Evolutionary conservation across 176 grass and related monocot genomes (phyloP).

Genomic region (Aegilops tauschii): DNA sequence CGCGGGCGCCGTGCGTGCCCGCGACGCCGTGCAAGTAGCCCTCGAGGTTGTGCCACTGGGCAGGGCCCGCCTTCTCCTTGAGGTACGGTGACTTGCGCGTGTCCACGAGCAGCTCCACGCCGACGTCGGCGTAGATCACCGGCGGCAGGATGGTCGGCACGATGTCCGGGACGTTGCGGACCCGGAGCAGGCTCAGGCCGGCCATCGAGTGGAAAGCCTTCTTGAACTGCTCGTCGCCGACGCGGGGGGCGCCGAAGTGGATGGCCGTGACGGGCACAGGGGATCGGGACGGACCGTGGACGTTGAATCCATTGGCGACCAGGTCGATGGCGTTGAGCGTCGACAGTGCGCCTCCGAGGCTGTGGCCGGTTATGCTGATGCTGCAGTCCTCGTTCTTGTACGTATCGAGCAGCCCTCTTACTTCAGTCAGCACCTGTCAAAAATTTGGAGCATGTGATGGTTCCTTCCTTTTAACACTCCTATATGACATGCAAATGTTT

Average conservation of each 20-base stretch:
- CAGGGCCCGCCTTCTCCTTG: conserved; percentile 38
- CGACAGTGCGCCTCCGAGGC: conserved; percentile 58
- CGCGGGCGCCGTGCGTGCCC: conserved; percentile 49
- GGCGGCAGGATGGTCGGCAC: conserved; percentile 62
- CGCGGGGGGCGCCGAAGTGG: conserved; percentile 71
- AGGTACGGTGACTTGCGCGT: conserved; percentile 61
- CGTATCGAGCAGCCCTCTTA: conserved; percentile 26
- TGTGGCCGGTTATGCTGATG: conserved; percentile 74
- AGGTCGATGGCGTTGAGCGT: conserved; percentile 70
- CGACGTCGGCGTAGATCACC: conserved; percentile 61
- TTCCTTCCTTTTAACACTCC: background rate
- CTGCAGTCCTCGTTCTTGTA: conserved; percentile 61
- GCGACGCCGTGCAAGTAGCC: conserved; percentile 78
- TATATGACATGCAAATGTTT: background rate
- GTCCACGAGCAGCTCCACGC: conserved; percentile 69
- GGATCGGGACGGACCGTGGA: background rate
- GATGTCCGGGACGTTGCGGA: conserved; percentile 65
- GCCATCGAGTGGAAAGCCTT: conserved; percentile 39
- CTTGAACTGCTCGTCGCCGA: conserved; percentile 67
- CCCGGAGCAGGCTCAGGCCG: conserved; percentile 51
- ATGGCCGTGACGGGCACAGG: conserved; percentile 47
- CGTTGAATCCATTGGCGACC: conserved; percentile 42
- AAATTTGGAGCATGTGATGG: background rate
- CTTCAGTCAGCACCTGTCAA: conserved; percentile 43
- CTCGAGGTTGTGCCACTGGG: conserved; percentile 74